A percentile compares a stretch with the other conserved stretches of the same genome.
phyloP scores from a whole-genome alignment of 2,329 filamentous ascomycete genomes.

The Rutstroemia sp. region DNA sequence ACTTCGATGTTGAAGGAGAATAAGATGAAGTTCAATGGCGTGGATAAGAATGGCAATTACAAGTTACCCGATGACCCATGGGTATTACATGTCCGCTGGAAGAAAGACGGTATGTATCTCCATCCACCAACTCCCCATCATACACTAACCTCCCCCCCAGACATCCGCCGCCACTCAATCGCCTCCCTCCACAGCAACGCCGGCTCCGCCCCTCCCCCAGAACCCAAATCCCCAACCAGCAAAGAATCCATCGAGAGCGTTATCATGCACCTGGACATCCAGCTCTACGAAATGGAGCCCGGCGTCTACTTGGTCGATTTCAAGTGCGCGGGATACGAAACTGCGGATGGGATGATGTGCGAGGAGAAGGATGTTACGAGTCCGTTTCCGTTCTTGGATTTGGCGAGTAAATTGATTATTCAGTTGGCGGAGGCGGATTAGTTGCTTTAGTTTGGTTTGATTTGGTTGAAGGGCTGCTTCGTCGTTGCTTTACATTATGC shows the following conservation, averaged over 20 bases:
- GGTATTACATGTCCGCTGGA: conserved; percentile 87
- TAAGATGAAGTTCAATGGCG: conserved; percentile 24
- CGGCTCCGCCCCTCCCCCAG: conserved; percentile 24
- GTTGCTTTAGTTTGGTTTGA: conserved; percentile 6
- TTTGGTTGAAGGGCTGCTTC: neutral
- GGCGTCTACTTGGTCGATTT: conserved; percentile 96
- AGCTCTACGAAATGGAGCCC: conserved; percentile 88
- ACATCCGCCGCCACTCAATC: conserved; percentile 35
- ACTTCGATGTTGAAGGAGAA: conserved; percentile 29
- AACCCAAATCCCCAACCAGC: conserved; percentile 10
- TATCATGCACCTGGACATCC: conserved; percentile 93
- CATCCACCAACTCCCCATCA: conserved; percentile 34
- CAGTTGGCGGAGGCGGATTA: conserved; percentile 77
- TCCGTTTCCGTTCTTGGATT: conserved; percentile 91
- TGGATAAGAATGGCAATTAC: conserved; percentile 57
- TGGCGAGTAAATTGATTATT: conserved; percentile 86
- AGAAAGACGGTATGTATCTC: conserved; percentile 67
- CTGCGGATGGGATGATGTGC: conserved; percentile 59
- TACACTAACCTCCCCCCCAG: conserved; percentile 39
- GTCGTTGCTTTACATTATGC: neutral
- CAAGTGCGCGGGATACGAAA: conserved; percentile 96
- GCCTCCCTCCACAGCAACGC: conserved; percentile 28
- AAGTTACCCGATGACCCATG: conserved; percentile 88
- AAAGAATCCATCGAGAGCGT: conserved; percentile 37
- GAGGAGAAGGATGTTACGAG: conserved; percentile 94